Evolutionary conservation across 495 filamentous ascomycete species (phyloP).

Genomic region (Penicillium desertorum): DNA sequence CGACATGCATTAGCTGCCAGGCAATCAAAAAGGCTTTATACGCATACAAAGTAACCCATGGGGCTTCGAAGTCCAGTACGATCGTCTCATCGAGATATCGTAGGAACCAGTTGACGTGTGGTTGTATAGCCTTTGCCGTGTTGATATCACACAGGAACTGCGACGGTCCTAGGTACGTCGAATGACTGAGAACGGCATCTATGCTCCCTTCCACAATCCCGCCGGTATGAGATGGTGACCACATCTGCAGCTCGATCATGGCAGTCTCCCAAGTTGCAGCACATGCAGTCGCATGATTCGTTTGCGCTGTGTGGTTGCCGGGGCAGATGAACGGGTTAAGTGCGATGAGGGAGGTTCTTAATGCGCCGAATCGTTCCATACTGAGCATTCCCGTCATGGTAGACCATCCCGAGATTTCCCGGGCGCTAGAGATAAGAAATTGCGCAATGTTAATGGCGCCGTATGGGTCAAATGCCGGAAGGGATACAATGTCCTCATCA

Average conservation of each 20-base stretch:
- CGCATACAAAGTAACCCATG: slow-evolving; percentile 39
- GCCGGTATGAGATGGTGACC: slow-evolving; percentile 38
- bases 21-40: slow-evolving; percentile 43
- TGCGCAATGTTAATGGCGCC: slow-evolving; percentile 41
- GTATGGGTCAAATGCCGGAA: slow-evolving; percentile 36
- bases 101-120: slow-evolving; percentile 41
- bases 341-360: slow-evolving; percentile 33
- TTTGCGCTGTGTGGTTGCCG: background rate
- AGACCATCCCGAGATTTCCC: slow-evolving; percentile 42
- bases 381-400: slow-evolving; percentile 40
- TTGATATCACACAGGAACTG: slow-evolving; percentile 29
- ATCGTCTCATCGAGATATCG: slow-evolving; percentile 32
- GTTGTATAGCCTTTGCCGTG: slow-evolving; percentile 29
- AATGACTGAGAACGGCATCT: slow-evolving; percentile 30
- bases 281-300: slow-evolving; percentile 12
- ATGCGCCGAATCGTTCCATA: slow-evolving; percentile 34
- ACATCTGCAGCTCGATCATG: slow-evolving; percentile 40
- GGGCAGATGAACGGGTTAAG: slow-evolving; percentile 31
- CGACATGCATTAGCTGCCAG: slow-evolving; percentile 34
- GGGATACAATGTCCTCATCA: slow-evolving; percentile 17
- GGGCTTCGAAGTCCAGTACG: slow-evolving; percentile 25
- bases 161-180: slow-evolving; percentile 27
- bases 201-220: slow-evolving; percentile 36
- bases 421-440: slow-evolving; percentile 39
- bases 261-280: slow-evolving; percentile 40